phyloP scores from a whole-genome alignment of 257 asterid species.

The Cynanchum wilfordii region DNA sequence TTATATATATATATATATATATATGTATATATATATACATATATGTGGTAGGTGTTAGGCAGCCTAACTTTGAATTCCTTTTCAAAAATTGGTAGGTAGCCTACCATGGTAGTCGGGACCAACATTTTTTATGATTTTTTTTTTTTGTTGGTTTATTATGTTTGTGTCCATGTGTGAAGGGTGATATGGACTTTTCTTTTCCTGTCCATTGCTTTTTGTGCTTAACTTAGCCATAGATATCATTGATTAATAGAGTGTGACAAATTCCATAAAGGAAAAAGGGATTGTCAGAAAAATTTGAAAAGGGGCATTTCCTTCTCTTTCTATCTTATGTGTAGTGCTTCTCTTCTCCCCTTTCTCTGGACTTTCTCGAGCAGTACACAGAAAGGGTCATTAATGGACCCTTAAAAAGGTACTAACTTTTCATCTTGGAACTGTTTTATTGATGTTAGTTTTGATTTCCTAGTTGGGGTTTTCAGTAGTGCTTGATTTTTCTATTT shows the following conservation, averaged over 20 bases:
- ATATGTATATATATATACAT: no score
- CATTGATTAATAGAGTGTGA: neutral
- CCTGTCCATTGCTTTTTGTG: no score
- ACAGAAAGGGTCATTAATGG: constrained; percentile 20
- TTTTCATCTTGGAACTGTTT: neutral
- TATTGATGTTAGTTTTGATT: neutral
- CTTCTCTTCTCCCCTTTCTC: neutral
- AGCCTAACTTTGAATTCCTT: no score
- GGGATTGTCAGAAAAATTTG: neutral
- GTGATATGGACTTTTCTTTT: no score
- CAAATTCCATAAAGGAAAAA: neutral
- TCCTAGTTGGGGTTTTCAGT: neutral
- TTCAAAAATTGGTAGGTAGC: no score
- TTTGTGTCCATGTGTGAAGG: no score
- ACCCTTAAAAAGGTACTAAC: constrained; percentile 31
- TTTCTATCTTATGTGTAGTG: neutral
- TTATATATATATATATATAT: no score
- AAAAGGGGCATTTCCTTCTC: constrained; percentile 3
- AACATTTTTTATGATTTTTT: no score
- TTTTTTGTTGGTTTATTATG: no score
- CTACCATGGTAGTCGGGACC: no score
- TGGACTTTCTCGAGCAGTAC: neutral
- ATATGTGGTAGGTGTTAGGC: no score
- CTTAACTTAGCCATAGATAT: constrained; percentile 11
- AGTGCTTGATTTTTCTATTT: neutral